Evolutionary conservation across 192 early-diverging fungal species (phyloP).

Genomic region (Powellomyces hirtus): DNA sequence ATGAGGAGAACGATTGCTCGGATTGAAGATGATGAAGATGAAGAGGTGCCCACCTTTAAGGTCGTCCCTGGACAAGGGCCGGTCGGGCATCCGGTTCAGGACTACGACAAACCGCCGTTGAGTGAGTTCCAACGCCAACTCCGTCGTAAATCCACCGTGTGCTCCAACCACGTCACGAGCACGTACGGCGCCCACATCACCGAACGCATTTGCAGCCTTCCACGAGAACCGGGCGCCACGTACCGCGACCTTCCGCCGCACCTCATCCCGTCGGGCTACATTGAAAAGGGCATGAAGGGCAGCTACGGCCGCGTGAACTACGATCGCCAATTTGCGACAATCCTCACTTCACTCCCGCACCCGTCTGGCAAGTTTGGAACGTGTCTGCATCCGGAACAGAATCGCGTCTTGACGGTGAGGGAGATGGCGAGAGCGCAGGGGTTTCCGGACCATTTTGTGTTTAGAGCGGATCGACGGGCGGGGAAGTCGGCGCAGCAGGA

Average conservation of each 20-base stretch:
- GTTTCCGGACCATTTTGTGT: slow-evolving; percentile 64
- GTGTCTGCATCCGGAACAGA: slow-evolving; percentile 62
- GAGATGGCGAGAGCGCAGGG: slow-evolving; percentile 70
- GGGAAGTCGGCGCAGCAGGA: not conserved
- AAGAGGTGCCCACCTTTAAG: too few species aligned
- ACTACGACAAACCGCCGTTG: not conserved
- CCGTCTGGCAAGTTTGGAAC: slow-evolving; percentile 65
- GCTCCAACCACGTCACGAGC: not conserved
- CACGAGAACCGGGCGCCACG: not conserved
- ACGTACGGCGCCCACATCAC: not conserved
- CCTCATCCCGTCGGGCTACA: slow-evolving; percentile 3
- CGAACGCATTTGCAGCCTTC: not conserved
- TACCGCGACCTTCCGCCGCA: not conserved
- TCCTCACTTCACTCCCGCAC: slow-evolving; percentile 57
- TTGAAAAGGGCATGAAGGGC: slow-evolving; percentile 60
- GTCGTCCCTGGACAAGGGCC: too few species aligned
- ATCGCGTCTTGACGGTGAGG: slow-evolving; percentile 56
- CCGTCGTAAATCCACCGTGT: slow-evolving; percentile 39
- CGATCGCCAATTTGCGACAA: slow-evolving; percentile 56
- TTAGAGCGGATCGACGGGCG: slow-evolving; percentile 25
- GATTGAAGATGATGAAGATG: too few species aligned
- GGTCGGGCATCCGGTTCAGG: not conserved
- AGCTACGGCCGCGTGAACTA: slow-evolving; percentile 61
- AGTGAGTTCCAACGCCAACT: slow-evolving; percentile 12
- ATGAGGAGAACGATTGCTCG: too few species aligned